Conservation (phyloP, 2,329 filamentous ascomycete genomes). For the Penicillium sp. region DNA sequence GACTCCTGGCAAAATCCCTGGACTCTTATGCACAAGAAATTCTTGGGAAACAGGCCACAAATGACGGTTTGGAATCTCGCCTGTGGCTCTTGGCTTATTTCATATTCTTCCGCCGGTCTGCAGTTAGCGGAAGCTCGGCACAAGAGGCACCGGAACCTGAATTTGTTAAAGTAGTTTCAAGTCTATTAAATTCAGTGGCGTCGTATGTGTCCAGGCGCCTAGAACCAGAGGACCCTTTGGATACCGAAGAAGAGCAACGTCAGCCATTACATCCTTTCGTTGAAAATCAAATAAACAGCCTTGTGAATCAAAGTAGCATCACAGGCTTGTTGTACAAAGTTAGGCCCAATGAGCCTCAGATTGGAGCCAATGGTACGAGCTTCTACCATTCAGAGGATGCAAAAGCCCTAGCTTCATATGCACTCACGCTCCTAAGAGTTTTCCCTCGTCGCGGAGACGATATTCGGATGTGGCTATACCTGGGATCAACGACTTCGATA, state of each 20-base stretch:
- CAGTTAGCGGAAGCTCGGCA: slow-evolving; percentile 34
- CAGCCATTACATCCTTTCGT: slow-evolving; percentile 52
- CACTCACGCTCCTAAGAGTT: slow-evolving; percentile 76
- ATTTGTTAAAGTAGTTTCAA: slow-evolving; percentile 55
- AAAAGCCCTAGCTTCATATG: slow-evolving; percentile 77
- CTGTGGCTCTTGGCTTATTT: slow-evolving; percentile 58
- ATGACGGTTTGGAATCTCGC: slow-evolving; percentile 38
- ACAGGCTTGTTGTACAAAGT: slow-evolving; percentile 55
- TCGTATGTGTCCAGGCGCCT: slow-evolving; percentile 51
- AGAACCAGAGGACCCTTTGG: slow-evolving; percentile 36
- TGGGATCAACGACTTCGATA: slow-evolving; percentile 58
- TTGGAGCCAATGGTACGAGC: slow-evolving; percentile 7
- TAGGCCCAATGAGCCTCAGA: slow-evolving; percentile 15
- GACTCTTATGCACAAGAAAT: slow-evolving; percentile 26
- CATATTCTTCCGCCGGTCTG: slow-evolving; percentile 54
- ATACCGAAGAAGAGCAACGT: slow-evolving; percentile 25
- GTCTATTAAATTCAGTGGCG: slow-evolving; percentile 54
- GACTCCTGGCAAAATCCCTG: slow-evolving; percentile 41
- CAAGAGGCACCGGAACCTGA: slow-evolving; percentile 47
- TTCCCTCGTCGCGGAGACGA: slow-evolving; percentile 81
- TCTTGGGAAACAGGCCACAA: slow-evolving; percentile 20
- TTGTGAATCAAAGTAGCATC: slow-evolving; percentile 74
- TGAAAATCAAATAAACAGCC: slow-evolving; percentile 60
- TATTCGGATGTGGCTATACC: slow-evolving; percentile 89
- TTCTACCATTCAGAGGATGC: slow-evolving; percentile 54